Percentiles rank a stretch among this genome's conserved stretches.
Evolutionary conservation across 139 green algal species (phyloP).

Genomic region (Ettlia oleoabundans): DNA sequence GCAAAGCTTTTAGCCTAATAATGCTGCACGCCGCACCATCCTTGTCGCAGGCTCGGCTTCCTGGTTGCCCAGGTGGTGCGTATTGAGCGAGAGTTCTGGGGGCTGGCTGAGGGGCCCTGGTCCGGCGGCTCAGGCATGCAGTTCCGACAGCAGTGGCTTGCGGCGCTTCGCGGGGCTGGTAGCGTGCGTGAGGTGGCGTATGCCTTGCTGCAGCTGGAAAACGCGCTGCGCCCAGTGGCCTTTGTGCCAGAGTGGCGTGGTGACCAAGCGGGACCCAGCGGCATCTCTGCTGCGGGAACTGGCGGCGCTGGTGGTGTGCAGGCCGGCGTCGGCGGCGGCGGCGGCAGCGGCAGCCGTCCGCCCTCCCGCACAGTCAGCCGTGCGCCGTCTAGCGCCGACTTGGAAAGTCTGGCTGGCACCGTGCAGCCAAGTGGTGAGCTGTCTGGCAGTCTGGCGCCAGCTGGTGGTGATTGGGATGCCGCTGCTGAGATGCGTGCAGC

Average conservation of each 20-base stretch:
- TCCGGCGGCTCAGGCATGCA: slow-evolving; percentile 28
- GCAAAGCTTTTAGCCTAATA: too few relatives aligned
- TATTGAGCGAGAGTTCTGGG: slow-evolving; percentile 59
- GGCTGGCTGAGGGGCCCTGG: slow-evolving; percentile 57
- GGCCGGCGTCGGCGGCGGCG: not conserved
- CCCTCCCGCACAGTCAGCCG: slow-evolving; percentile 26
- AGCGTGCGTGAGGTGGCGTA: slow-evolving; percentile 29
- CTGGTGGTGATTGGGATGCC: not conserved
- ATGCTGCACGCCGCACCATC: not conserved
- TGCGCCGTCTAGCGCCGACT: slow-evolving; percentile 9
- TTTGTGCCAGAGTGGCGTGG: slow-evolving; percentile 34
- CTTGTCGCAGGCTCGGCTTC: slow-evolving; percentile 42
- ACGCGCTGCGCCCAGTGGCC: slow-evolving; percentile 36
- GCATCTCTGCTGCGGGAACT: too few relatives aligned
- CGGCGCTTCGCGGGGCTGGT: slow-evolving; percentile 14
- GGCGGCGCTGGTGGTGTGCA: too few relatives aligned
- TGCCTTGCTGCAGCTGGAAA: slow-evolving; percentile 50
- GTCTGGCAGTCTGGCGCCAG: slow-evolving; percentile 9
- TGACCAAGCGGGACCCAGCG: not conserved
- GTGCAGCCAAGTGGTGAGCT: slow-evolving; percentile 2
- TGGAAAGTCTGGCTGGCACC: not conserved
- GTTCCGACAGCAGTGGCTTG: slow-evolving; percentile 33
- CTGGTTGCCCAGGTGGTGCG: slow-evolving; percentile 44
- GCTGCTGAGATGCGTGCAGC: not conserved
- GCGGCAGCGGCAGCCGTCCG: not conserved